Percentiles rank a stretch among this genome's conserved stretches.
These are phyloP conservation scores for Gynochthodes officinalis DNA, from an alignment of 257 asterid genomes.

Conservation along the genomic window DNA sequence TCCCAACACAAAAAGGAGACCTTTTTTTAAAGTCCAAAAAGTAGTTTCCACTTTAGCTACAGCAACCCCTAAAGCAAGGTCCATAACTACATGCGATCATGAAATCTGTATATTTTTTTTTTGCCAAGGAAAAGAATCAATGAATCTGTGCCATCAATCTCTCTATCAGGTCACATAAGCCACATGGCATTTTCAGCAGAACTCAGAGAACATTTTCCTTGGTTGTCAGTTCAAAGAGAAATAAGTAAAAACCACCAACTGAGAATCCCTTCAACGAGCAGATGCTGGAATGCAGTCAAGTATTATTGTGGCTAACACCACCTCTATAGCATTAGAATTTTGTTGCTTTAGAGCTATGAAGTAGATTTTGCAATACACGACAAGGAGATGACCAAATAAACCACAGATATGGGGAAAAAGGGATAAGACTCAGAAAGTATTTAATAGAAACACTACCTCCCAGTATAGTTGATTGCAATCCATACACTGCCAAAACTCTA, in stretches of 20 bases:
- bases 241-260: not conserved
- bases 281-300: not conserved
- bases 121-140: not conserved
- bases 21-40: not conserved
- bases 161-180: not conserved
- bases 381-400: not conserved
- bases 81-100: not conserved
- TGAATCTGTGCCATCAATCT: not conserved
- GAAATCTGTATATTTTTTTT: not conserved
- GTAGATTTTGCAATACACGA: not conserved
- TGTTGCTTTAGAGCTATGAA: not conserved
- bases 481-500: slow-evolving; percentile 92
- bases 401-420: not conserved
- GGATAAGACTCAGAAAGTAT: not conserved
- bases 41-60: slow-evolving; percentile 3
- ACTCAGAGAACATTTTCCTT: not conserved
- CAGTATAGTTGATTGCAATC: slow-evolving; percentile 93
- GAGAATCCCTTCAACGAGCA: not conserved
- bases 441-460: slow-evolving; percentile 55
- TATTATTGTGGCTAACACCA: not conserved
- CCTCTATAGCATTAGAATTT: not conserved
- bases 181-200: not conserved
- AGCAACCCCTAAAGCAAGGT: slow-evolving; percentile 8
- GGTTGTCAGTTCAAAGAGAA: not conserved
- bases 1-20: slow-evolving; percentile 5